Conservation (phyloP, 352 stramenopile species). For the Globisporangium paroecandrum region DNA sequence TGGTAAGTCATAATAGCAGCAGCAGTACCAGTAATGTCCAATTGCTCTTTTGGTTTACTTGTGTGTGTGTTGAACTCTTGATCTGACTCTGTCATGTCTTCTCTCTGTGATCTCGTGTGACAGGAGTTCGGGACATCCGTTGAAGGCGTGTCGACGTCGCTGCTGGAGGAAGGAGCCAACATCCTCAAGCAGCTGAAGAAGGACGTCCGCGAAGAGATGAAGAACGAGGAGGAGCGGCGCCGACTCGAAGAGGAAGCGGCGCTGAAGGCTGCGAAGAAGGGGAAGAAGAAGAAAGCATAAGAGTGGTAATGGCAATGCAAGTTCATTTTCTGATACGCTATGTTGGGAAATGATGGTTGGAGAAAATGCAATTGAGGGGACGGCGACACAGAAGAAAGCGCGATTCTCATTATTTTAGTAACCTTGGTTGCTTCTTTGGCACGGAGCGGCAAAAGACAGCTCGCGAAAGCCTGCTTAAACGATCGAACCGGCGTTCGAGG, state of each 20-base stretch:
- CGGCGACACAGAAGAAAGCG: constrained; percentile 24
- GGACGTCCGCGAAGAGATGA: constrained; percentile 72
- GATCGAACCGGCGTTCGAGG: constrained; percentile 99
- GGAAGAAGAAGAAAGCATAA: constrained; percentile 76
- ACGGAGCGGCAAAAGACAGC: neutral
- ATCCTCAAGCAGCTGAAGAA: constrained; percentile 80
- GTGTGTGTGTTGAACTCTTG: neutral
- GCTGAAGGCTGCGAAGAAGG: constrained; percentile 75
- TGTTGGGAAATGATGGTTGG: neutral
- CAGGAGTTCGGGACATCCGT: constrained; percentile 41
- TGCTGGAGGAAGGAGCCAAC: constrained; percentile 59
- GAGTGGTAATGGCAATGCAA: constrained; percentile 1
- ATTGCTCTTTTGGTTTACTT: too few species aligned
- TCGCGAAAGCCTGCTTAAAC: constrained; percentile 83
- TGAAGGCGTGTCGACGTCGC: constrained; percentile 41
- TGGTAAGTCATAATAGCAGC: constrained; percentile 22
- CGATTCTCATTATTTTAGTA: constrained; percentile 26
- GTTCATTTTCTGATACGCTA: neutral
- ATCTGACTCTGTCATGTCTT: neutral
- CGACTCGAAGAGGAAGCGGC: constrained; percentile 66
- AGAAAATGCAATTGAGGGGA: neutral
- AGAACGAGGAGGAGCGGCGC: constrained; percentile 72
- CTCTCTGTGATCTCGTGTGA: neutral
- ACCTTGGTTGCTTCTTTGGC: neutral
- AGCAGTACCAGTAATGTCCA: too few species aligned